Conservation (phyloP, 2,329 filamentous ascomycete species). For the Coniochaeta prunicola region DNA sequence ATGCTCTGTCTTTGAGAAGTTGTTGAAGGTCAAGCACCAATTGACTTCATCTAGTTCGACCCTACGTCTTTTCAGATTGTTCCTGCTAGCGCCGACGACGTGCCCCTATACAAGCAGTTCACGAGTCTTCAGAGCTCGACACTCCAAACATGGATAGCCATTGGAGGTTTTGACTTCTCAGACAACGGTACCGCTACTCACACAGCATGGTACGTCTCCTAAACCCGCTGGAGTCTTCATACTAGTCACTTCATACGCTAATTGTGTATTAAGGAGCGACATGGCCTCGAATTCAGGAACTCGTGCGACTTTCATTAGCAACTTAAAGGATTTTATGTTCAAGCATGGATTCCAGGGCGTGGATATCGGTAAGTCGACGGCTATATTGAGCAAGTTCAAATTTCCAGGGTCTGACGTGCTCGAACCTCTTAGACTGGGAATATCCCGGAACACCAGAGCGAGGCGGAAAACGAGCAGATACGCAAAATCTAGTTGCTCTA, state of each 20-base stretch:
- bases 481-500: constrained; percentile 24
- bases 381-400: too few species aligned
- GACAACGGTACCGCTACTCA: constrained; percentile 18
- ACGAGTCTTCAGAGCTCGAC: constrained; percentile 15
- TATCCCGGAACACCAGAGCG: constrained; percentile 28
- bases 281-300: constrained; percentile 16
- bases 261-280: too few species aligned
- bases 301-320: constrained; percentile 28
- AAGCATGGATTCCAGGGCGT: constrained; percentile 31
- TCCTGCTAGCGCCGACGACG: constrained; percentile 14
- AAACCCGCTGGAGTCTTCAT: too few species aligned
- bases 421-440: too few species aligned
- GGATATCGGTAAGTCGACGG: too few species aligned
- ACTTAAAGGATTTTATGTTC: constrained; percentile 22
- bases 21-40: too few species aligned
- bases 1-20: too few species aligned
- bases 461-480: constrained; percentile 27
- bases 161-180: constrained; percentile 21
- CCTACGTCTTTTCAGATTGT: constrained; percentile 16
- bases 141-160: constrained; percentile 21
- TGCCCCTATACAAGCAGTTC: constrained; percentile 13
- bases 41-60: constrained; percentile 20
- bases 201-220: constrained; percentile 20
- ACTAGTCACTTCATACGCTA: too few species aligned
- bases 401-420: too few species aligned